Percentiles rank a stretch among this genome's conserved stretches.
phyloP scores from a whole-genome alignment of 192 early-diverging fungal genomes.

The Podila clonocystis region DNA sequence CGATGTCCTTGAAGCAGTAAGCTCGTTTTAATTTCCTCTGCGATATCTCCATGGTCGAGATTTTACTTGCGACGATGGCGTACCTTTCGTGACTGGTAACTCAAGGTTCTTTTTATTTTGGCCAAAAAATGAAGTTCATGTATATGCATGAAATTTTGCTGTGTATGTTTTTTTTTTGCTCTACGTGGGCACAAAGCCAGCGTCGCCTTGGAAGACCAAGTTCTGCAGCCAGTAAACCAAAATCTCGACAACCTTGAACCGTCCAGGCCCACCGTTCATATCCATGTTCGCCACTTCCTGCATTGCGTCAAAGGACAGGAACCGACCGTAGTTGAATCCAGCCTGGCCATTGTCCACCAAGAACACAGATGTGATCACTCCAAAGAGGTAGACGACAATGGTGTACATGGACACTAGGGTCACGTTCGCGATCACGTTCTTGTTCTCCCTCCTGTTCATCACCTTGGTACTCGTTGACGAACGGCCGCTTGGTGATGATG shows the following conservation, averaged over 20 bases:
- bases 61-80: no score
- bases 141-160: no score
- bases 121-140: no score
- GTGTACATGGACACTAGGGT: constrained; percentile 46
- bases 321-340: constrained; percentile 37
- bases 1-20: no score
- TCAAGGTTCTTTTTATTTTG: no score
- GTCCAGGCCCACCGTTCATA: constrained; percentile 20
- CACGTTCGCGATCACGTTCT: constrained; percentile 35
- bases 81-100: no score
- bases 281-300: constrained; percentile 13
- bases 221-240: constrained; percentile 49
- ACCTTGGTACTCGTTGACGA: background rate
- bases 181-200: constrained; percentile 31
- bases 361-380: constrained; percentile 42
- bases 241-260: constrained; percentile 47
- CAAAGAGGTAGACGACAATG: constrained; percentile 42
- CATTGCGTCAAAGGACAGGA: constrained; percentile 32
- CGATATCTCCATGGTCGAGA: no score
- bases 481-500: background rate
- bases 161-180: no score
- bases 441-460: constrained; percentile 33
- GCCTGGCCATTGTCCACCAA: constrained; percentile 33
- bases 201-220: constrained; percentile 44
- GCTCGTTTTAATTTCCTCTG: no score